Evolutionary conservation across 1,284 basidiomycete genomes (phyloP).

Genomic region (Fistulinella cinereoalba): DNA sequence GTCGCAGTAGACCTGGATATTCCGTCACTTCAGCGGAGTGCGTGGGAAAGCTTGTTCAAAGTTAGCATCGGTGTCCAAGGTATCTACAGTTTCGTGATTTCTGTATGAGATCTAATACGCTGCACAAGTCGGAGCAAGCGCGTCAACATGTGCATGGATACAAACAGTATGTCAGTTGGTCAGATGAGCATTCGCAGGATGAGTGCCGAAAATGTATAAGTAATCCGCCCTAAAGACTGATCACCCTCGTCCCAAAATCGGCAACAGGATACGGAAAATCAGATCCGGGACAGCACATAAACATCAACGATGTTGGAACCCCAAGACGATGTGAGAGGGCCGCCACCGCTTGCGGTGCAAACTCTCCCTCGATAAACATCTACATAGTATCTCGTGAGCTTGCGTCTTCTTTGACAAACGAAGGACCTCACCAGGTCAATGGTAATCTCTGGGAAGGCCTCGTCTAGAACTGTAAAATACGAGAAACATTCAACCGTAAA

Average conservation of each 20-base stretch:
- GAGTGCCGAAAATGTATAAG: neutral
- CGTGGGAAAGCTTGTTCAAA: too few species aligned
- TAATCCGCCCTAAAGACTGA: slow-evolving; percentile 14
- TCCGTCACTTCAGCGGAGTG: too few species aligned
- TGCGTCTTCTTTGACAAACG: neutral
- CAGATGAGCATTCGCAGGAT: neutral
- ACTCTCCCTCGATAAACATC: slow-evolving; percentile 49
- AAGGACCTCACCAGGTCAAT: slow-evolving; percentile 46
- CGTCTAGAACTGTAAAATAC: slow-evolving; percentile 48
- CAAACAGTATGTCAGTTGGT: too few species aligned
- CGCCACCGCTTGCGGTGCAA: slow-evolving; percentile 37
- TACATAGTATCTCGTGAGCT: slow-evolving; percentile 21
- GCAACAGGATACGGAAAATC: slow-evolving; percentile 25
- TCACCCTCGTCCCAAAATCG: slow-evolving; percentile 30
- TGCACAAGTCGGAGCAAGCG: too few species aligned
- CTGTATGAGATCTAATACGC: too few species aligned
- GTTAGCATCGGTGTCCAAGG: too few species aligned
- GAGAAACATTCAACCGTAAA: slow-evolving; percentile 3
- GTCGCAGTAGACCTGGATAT: neutral
- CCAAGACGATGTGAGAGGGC: slow-evolving; percentile 28
- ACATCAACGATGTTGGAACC: slow-evolving; percentile 34
- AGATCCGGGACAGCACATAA: slow-evolving; percentile 33
- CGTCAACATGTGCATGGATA: too few species aligned
- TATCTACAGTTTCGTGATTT: too few species aligned
- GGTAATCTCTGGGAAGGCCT: slow-evolving; percentile 61